Base-by-base conservation (phyloP, 345 rosid species). In the Isatis tinctoria region DNA sequence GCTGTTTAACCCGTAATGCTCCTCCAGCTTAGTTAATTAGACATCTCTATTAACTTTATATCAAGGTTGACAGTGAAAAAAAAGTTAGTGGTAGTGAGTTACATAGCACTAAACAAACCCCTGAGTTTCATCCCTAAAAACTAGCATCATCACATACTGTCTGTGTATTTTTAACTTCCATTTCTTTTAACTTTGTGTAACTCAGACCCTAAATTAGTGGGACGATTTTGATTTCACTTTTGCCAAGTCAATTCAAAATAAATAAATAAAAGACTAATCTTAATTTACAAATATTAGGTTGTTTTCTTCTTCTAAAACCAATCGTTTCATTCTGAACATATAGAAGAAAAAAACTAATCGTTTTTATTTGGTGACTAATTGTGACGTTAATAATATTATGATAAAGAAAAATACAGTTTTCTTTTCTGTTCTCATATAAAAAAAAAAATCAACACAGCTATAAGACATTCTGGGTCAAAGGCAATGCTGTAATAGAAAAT, bases 91-190 rank as follows among this genome's bases (percentile, higher is more conserved):
- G 41, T 27, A 35, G 40, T 12, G 8, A 35, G 10, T 51, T 35
- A 18, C 47, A 18, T 59, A 14, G 41, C 41, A 51, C 17, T 17
- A 65, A 67, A 41, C 58, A 75, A 61, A 52, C n/a, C 35, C 49
- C 51, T 43, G 26, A 36, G 60, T 17, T 73, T 54, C 18, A 56
- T 20, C 36, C 70, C 81, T 78, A 17, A 44, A 73, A 73, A 67
- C 71, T 61, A 73, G 78, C 75, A 73, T 69, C 74, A 61, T 67
- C 78, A 67, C 81, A 72, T 17, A 30, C 33, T 32, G n/a, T 48
- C 61, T 5, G 2, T 9, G 7, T 72, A 40, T 61, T 60, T 74
- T 75, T 51, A 49, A 30, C 45, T 68, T 39, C 8, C 26, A 11
- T 47, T 68, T 59, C 40, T 22, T 43, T 65, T 73, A 32, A 3